Evolutionary conservation across 179 eudicot genomes (phyloP), one percentile per base, ranked within the genome.

Genomic region (Silene coronaria): DNA sequence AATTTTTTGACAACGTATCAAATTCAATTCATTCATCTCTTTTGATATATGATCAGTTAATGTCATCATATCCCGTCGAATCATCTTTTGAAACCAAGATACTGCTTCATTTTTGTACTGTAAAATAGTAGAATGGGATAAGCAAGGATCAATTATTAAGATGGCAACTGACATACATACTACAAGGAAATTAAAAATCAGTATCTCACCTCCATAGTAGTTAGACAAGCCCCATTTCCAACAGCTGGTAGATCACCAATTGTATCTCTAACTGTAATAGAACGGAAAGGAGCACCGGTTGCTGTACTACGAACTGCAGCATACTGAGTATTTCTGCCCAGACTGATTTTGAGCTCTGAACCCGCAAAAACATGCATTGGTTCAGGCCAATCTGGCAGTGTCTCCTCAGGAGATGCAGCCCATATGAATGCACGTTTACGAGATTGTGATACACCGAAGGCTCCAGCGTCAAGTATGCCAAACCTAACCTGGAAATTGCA

Each of bases 301-400:
- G 93, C 82, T 30, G 98, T 90, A 76, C 98, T 94, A 58, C 88
- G 77, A 17, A 84, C 98, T 67, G 98, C 98, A 70, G 98, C 88
- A 79, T 86, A 91, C 28, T 88, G 91, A 19, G 72, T 59, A 70
- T 76, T 83, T 66, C 53, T 73, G 53, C 84, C 85, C 75, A 94
- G 75, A 60, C 80, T 77, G 74, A 94, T 78, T 72, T 81, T 89
- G 62, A 90, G 87, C 78, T 91, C 91, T 30, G 92, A 85, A 48
- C 89, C 91, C 53, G 96, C 95, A 87, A 94, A 94, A 59, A 94
- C 98, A 85, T 91, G 92, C 96, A 94, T 87, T 26, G 98, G 98
- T 84, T 94, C 98, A 48, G 98, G 98, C 98, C 97, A 94, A 28
- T 91, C 96, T 11, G 98, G 98, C 53, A 94, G 86, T 70, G 57